phyloP scores from a whole-genome alignment of 2,329 filamentous ascomycete species.

The Byssochlamys sp. region DNA sequence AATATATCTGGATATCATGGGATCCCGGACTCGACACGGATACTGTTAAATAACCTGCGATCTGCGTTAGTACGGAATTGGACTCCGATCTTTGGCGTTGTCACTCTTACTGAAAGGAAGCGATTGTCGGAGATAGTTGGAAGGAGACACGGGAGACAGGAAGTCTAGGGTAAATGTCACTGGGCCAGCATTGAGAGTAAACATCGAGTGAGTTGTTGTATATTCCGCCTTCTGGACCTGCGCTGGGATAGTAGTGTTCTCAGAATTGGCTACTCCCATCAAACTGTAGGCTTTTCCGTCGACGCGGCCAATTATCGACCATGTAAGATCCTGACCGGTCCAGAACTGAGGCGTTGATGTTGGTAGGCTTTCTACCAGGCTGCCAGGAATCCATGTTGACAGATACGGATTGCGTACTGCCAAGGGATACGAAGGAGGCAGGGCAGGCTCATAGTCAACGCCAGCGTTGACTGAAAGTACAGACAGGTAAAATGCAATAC shows the following conservation, averaged over 20 bases:
- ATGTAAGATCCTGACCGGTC: conserved; percentile 32
- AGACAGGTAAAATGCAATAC: neutral
- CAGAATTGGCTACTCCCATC: conserved; percentile 27
- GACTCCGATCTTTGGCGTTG: neutral
- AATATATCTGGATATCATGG: conserved; percentile 32
- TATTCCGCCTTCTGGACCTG: conserved; percentile 27
- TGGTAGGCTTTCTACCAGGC: conserved; percentile 27
- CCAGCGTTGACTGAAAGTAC: neutral
- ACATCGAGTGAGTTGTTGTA: conserved; percentile 35
- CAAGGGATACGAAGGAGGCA: conserved; percentile 36
- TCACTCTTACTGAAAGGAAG: conserved; percentile 30
- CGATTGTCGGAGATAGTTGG: conserved; percentile 34
- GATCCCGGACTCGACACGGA: conserved; percentile 15
- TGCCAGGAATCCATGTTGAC: conserved; percentile 37
- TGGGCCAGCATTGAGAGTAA: conserved; percentile 28
- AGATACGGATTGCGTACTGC: conserved; percentile 37
- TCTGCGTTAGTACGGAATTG: neutral
- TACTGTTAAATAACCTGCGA: conserved; percentile 32
- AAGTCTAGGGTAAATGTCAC: conserved; percentile 33
- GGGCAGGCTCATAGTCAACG: conserved; percentile 14
- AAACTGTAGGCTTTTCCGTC: conserved; percentile 33
- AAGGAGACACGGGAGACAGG: conserved; percentile 36
- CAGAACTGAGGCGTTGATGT: conserved; percentile 35
- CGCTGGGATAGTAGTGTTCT: conserved; percentile 20
- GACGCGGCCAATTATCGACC: conserved; percentile 35